phyloP scores from a whole-genome alignment of 164 flowering plant species.

The Magnolia sinica region DNA sequence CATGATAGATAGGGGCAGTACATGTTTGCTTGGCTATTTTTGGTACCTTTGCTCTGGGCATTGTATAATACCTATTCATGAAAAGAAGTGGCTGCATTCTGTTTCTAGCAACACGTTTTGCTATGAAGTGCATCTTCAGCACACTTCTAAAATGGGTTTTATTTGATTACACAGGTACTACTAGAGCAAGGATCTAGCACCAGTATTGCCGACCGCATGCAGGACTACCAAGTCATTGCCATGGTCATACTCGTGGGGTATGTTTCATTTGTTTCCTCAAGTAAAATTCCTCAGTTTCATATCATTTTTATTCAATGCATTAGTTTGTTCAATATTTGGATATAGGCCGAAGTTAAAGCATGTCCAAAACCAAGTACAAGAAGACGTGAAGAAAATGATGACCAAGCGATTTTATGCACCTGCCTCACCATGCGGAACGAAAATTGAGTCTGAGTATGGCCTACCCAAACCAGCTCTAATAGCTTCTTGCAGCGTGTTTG shows the following conservation, averaged over 20 bases:
- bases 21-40: too few relatives aligned
- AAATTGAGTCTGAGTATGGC: conserved; percentile 13
- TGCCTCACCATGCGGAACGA: conserved; percentile 20
- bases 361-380: conserved; percentile 54
- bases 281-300: not conserved
- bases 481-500: conserved; percentile 83
- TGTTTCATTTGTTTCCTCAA: conserved; percentile 9
- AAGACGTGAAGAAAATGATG: conserved; percentile 80
- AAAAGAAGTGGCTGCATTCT: not conserved
- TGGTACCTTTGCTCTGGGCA: too few relatives aligned
- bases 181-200: conserved; percentile 51
- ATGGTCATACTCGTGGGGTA: conserved; percentile 89
- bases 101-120: not conserved
- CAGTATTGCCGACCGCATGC: conserved; percentile 61
- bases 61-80: not conserved
- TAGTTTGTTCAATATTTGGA: conserved; percentile 9
- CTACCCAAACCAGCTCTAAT: conserved; percentile 51
- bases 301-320: not conserved
- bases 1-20: too few relatives aligned
- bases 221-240: conserved; percentile 80
- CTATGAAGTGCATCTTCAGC: not conserved
- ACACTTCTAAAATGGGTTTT: conserved; percentile 2
- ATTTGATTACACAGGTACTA: conserved; percentile 40
- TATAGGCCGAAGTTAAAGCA: conserved; percentile 70
- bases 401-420: conserved; percentile 49